Base-by-base conservation (phyloP, 139 green algal genomes). In the Closterium sp. region DNA sequence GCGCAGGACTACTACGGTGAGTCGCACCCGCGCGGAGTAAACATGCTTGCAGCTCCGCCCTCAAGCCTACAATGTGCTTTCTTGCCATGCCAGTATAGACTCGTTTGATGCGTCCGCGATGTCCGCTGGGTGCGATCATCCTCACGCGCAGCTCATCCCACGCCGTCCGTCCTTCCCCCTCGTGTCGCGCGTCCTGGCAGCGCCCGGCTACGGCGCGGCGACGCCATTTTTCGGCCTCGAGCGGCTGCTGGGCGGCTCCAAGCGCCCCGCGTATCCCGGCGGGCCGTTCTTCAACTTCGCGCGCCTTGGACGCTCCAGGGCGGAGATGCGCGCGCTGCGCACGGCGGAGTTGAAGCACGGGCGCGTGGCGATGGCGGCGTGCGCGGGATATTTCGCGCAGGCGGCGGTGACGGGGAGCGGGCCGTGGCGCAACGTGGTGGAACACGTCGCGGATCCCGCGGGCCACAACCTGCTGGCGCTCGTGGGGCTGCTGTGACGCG, bases 341-440 rank as follows among this genome's bases (percentile, higher is more conserved):
- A 95, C 95, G 21, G 99, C 99, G 95, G 98, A 99, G 97, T 95
- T 99, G 85, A 98, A 99, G 96, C 99, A 99, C 94, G 98, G 98
- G 32, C 93, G 97, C 31, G 92, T 98, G 62, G 98, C 98, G 30
- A 99, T 98, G 97, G 79, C 95, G 88, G 86, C 93, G 17, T 73
- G 94, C 13, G 32, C 91, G 9, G 94, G 95, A 0, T 94, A 98
- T 97, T 98, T 98, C 92, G 95, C 98, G 2, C 97, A 98, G 96
- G 96, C 94, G 70, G 95, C 96, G 42, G 93, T 94, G 28, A 97
- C 93, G 31, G 96, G 91, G 73, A 92, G 95, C 88, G 96, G 96
- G 91, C 97, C 97, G 89, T 94, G 97, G 79, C 91, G 96, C 62
- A 98, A 98, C 96, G 93, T 97, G 86, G 29, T 94, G 11, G 95